phyloP scores from a whole-genome alignment of 1,284 basidiomycete species.

The Malassezia psittaci region DNA sequence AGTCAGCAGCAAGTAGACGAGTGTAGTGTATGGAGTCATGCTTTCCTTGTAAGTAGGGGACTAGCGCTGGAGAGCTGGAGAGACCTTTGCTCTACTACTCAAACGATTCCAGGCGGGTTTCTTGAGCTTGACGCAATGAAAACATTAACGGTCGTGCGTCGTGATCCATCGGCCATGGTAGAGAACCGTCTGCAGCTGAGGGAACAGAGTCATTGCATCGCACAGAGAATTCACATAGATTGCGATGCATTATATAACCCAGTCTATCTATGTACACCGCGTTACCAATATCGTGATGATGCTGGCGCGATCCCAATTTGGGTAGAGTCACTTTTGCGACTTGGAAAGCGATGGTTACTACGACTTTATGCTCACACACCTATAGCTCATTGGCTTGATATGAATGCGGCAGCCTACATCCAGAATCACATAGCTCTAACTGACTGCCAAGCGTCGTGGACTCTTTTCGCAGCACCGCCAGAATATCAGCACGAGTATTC shows the following conservation, averaged over 20 bases:
- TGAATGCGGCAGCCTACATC: not conserved
- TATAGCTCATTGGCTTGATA: conserved; percentile 3
- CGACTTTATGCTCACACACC: conserved; percentile 14
- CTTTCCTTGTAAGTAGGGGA: not conserved
- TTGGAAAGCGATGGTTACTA: conserved; percentile 5
- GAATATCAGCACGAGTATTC: not conserved
- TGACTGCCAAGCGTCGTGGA: conserved; percentile 1
- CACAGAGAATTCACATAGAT: not conserved
- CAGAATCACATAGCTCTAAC: not conserved
- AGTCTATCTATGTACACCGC: too few relatives aligned
- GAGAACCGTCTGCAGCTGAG: too few relatives aligned
- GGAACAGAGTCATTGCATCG: not conserved
- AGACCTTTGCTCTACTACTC: not conserved
- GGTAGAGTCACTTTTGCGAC: not conserved
- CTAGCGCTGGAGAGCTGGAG: not conserved
- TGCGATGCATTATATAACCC: too few relatives aligned
- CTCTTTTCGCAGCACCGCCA: conserved; percentile 2
- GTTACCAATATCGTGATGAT: not conserved
- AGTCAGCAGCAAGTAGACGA: too few relatives aligned
- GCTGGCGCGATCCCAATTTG: not conserved
- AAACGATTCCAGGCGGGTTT: not conserved
- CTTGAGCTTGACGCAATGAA: not conserved
- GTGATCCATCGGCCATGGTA: too few relatives aligned
- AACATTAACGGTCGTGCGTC: too few relatives aligned
- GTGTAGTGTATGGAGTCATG: not conserved